Evolutionary conservation across 352 stramenopile species (phyloP).

Genomic region (Achlya hypogyna): DNA sequence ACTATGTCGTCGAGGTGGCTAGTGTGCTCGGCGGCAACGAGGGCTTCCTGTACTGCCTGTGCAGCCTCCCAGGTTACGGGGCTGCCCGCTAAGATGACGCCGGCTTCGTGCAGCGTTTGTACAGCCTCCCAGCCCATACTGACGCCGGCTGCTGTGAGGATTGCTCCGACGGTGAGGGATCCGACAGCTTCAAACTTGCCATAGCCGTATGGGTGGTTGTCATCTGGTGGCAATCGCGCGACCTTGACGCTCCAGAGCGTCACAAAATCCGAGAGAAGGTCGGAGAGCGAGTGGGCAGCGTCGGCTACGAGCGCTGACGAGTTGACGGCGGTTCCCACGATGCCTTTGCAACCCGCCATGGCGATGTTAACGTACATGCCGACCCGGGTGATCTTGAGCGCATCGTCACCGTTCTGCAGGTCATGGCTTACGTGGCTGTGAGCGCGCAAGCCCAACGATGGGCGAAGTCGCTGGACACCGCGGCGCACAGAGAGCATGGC

Average conservation of each 20-base stretch:
- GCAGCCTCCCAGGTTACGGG: neutral
- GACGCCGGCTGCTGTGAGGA: conserved; percentile 64
- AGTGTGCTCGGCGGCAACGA: neutral
- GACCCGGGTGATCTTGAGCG: conserved; percentile 85
- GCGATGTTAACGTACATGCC: conserved; percentile 90
- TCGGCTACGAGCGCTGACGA: conserved; percentile 92
- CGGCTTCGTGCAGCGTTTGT: conserved; percentile 51
- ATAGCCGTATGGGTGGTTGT: conserved; percentile 87
- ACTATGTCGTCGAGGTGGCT: neutral
- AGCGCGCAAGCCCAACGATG: neutral
- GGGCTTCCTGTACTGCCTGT: neutral
- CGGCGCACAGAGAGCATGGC: neutral
- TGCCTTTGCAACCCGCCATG: conserved; percentile 69
- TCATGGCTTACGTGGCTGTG: neutral
- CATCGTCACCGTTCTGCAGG: conserved; percentile 29
- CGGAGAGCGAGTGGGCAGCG: conserved; percentile 91
- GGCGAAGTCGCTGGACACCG: neutral
- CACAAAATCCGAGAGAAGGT: conserved; percentile 95
- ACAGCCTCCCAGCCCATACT: conserved; percentile 65
- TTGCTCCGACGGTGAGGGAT: conserved; percentile 74
- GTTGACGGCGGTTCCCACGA: conserved; percentile 61
- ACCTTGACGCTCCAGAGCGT: conserved; percentile 92
- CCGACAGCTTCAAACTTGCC: conserved; percentile 86
- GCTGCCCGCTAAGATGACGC: neutral
- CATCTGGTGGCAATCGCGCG: conserved; percentile 88